Percentiles rank a stretch among this genome's conserved stretches.
phyloP scores from a whole-genome alignment of 2,329 filamentous ascomycete genomes.

The Cytospora paraplurivora region DNA sequence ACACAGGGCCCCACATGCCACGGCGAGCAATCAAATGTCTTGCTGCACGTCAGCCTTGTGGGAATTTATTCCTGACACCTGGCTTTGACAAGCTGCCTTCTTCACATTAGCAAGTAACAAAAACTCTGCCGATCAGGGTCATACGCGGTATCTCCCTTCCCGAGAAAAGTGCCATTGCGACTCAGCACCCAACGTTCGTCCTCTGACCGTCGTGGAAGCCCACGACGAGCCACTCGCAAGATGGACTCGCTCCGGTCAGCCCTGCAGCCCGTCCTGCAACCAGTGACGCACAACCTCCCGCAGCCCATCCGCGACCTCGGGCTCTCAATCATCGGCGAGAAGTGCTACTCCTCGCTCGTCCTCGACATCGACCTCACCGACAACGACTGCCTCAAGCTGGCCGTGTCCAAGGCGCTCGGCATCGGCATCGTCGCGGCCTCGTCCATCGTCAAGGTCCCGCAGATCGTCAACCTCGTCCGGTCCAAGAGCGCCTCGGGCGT shows the following conservation, averaged over 20 bases:
- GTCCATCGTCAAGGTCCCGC: constrained; percentile 92
- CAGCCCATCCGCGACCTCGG: constrained; percentile 73
- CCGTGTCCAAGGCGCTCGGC: constrained; percentile 87
- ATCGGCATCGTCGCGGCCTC: constrained; percentile 91
- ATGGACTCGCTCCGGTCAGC: constrained; percentile 66
- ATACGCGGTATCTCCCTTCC: background rate
- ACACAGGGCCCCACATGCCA: background rate
- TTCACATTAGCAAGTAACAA: background rate
- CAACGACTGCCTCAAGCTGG: constrained; percentile 81
- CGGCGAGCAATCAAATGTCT: too few relatives aligned
- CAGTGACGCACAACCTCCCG: constrained; percentile 74
- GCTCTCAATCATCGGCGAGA: constrained; percentile 75
- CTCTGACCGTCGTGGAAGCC: background rate
- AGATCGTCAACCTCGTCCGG: constrained; percentile 87
- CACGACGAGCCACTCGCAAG: constrained; percentile 12
- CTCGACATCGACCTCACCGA: constrained; percentile 81
- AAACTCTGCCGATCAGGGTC: background rate
- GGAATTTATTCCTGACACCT: constrained; percentile 1
- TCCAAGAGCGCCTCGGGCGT: constrained; percentile 82
- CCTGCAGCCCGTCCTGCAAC: constrained; percentile 69
- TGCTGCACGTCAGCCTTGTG: background rate
- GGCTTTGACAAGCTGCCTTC: constrained; percentile 7
- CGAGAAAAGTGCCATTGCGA: background rate
- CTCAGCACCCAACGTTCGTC: background rate
- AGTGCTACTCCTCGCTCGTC: constrained; percentile 84